Conservation (phyloP, 2,329 filamentous ascomycete genomes). For the Boeremia lycopersici region DNA sequence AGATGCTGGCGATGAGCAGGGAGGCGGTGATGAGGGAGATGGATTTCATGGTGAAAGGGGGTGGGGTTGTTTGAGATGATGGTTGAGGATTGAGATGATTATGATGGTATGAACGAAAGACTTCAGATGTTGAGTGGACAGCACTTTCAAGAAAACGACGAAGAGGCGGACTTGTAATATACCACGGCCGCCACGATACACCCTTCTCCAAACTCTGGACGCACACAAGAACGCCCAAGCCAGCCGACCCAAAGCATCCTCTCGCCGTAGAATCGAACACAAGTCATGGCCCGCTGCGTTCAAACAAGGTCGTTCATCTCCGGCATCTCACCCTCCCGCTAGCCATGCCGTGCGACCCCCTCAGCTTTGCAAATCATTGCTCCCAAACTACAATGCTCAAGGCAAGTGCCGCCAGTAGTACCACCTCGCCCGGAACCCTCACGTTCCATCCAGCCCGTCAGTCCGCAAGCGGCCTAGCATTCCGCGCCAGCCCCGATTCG, state of each 20-base stretch:
- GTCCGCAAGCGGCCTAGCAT: neutral
- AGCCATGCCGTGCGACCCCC: too few species aligned
- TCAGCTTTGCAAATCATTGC: neutral
- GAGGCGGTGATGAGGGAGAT: slow-evolving; percentile 1
- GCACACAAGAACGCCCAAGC: too few species aligned
- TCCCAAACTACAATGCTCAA: neutral
- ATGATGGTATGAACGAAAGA: neutral
- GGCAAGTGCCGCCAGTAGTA: slow-evolving; percentile 1
- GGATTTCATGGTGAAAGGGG: slow-evolving; percentile 4
- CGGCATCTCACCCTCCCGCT: too few species aligned
- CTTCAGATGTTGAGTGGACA: too few species aligned
- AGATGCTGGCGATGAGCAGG: slow-evolving; percentile 5
- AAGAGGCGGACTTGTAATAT: too few species aligned
- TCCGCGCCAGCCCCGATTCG: neutral
- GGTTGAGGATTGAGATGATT: neutral
- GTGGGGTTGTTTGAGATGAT: neutral
- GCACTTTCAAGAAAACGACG: neutral
- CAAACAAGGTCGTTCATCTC: too few species aligned
- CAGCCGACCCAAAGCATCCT: too few species aligned
- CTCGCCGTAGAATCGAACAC: too few species aligned
- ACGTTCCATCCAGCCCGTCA: slow-evolving; percentile 6
- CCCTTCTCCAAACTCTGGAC: too few species aligned
- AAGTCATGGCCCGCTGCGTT: too few species aligned
- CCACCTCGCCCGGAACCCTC: slow-evolving; percentile 1
- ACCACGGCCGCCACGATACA: too few species aligned